A percentile compares a stretch with the other conserved stretches of the same genome.
Evolutionary conservation across 345 rosid genomes (phyloP).

Genomic region (Dovyalis caffra): DNA sequence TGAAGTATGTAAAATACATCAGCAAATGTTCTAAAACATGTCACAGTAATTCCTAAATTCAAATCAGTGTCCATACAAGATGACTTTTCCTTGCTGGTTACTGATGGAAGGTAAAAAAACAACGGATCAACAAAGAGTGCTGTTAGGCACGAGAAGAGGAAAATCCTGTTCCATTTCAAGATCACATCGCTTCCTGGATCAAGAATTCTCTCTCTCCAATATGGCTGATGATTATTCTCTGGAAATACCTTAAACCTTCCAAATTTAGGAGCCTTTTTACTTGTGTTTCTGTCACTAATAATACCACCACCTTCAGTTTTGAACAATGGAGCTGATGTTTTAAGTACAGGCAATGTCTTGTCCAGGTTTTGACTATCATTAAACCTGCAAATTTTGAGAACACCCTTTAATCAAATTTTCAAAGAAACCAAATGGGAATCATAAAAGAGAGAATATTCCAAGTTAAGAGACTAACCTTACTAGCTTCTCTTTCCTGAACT

Average conservation of each 20-base stretch:
- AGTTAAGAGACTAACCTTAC: slow-evolving; percentile 41
- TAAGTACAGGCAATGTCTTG: slow-evolving; percentile 45
- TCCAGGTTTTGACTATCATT: slow-evolving; percentile 24
- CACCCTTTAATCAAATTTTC: slow-evolving; percentile 3
- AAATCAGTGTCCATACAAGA: slow-evolving; percentile 57
- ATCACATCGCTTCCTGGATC: slow-evolving; percentile 69
- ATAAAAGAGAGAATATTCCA: slow-evolving; percentile 2
- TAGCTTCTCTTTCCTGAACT: slow-evolving; percentile 44
- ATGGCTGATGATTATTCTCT: slow-evolving; percentile 42
- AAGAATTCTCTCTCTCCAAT: slow-evolving; percentile 45
- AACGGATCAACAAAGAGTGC: slow-evolving; percentile 85
- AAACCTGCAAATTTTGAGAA: slow-evolving; percentile 37
- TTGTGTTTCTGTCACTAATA: slow-evolving; percentile 15
- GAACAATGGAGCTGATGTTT: slow-evolving; percentile 37
- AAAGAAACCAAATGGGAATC: background rate
- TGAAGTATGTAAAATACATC: slow-evolving; percentile 65
- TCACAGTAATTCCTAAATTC: slow-evolving; percentile 66
- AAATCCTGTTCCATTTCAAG: slow-evolving; percentile 63
- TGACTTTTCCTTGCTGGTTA: slow-evolving; percentile 37
- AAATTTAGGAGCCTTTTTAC: slow-evolving; percentile 33
- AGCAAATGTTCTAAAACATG: slow-evolving; percentile 67
- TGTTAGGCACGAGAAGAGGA: slow-evolving; percentile 69
- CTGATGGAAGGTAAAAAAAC: slow-evolving; percentile 75
- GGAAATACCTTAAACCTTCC: slow-evolving; percentile 59
- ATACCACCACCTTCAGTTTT: slow-evolving; percentile 30